phyloP scores from a whole-genome alignment of 352 stramenopile genomes.

The Globisporangium orthogonon region DNA sequence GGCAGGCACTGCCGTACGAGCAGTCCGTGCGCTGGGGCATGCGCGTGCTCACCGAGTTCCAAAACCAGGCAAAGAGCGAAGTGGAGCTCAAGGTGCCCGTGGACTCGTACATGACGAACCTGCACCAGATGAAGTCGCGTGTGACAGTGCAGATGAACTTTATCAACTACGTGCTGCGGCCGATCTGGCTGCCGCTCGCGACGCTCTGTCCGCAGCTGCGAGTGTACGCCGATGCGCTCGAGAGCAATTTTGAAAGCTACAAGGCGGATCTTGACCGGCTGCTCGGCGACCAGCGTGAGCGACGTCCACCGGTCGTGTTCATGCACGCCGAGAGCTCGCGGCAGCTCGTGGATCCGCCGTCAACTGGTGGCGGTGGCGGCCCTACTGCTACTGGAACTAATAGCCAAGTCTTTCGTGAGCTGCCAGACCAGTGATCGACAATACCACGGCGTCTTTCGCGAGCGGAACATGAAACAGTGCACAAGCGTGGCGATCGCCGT shows the following conservation, averaged over 20 bases:
- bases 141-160: slow-evolving; percentile 59
- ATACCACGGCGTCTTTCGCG: too few species aligned
- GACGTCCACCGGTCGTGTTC: slow-evolving; percentile 24
- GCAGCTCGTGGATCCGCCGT: slow-evolving; percentile 13
- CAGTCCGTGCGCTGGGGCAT: slow-evolving; percentile 54
- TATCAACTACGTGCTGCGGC: slow-evolving; percentile 66
- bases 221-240: slow-evolving; percentile 48
- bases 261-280: slow-evolving; percentile 51
- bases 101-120: slow-evolving; percentile 55
- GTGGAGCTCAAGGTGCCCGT: slow-evolving; percentile 20
- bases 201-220: slow-evolving; percentile 41
- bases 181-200: slow-evolving; percentile 54
- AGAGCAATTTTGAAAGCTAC: slow-evolving; percentile 58
- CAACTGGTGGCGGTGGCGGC: too few species aligned
- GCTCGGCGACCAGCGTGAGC: slow-evolving; percentile 18
- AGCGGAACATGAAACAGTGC: too few species aligned
- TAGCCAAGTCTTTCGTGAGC: too few species aligned
- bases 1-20: slow-evolving; percentile 46
- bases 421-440: too few species aligned
- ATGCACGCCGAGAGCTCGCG: slow-evolving; percentile 36
- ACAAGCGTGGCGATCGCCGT: too few species aligned
- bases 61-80: slow-evolving; percentile 57
- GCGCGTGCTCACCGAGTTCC: slow-evolving; percentile 64
- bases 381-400: too few species aligned
- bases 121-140: too few species aligned